phyloP scores from a whole-genome alignment of 345 rosid species.

The Pseudoturritis turrita region DNA sequence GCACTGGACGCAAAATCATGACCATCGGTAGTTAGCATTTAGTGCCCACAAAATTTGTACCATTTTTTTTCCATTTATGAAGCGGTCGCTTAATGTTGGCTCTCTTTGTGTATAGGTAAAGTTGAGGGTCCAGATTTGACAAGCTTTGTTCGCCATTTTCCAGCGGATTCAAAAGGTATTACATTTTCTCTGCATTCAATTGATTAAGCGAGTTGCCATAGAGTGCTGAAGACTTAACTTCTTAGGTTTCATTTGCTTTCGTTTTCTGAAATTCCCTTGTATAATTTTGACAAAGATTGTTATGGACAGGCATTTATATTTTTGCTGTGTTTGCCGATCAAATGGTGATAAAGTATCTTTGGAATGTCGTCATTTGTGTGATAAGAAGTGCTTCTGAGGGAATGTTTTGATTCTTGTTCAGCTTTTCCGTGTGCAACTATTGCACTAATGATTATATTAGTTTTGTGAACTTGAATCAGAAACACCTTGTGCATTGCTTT shows the following conservation, averaged over 20 bases:
- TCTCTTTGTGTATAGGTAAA: conserved; percentile 44
- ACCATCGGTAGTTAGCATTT: conserved; percentile 39
- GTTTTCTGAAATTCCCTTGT: neutral
- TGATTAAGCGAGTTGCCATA: neutral
- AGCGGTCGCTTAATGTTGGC: neutral
- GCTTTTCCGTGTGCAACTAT: neutral
- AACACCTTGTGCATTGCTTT: neutral
- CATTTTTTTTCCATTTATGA: conserved; percentile 1
- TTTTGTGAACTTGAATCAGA: neutral
- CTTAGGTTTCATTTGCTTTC: neutral
- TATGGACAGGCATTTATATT: neutral
- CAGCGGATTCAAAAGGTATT: conserved; percentile 59
- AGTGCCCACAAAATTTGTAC: neutral
- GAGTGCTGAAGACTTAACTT: neutral
- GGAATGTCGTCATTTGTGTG: neutral
- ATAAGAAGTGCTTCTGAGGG: neutral
- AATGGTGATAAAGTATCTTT: neutral
- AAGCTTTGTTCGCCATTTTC: conserved; percentile 82
- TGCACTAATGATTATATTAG: neutral
- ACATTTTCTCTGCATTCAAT: neutral
- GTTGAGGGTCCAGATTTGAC: conserved; percentile 74
- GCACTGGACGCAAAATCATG: conserved; percentile 37
- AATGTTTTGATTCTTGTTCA: neutral
- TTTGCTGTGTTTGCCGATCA: neutral
- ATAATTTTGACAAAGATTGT: neutral